Evolutionary conservation across 2,329 filamentous ascomycete species (phyloP), one percentile per base, ranked within the genome.

Genomic region (Beauveria sp.): DNA sequence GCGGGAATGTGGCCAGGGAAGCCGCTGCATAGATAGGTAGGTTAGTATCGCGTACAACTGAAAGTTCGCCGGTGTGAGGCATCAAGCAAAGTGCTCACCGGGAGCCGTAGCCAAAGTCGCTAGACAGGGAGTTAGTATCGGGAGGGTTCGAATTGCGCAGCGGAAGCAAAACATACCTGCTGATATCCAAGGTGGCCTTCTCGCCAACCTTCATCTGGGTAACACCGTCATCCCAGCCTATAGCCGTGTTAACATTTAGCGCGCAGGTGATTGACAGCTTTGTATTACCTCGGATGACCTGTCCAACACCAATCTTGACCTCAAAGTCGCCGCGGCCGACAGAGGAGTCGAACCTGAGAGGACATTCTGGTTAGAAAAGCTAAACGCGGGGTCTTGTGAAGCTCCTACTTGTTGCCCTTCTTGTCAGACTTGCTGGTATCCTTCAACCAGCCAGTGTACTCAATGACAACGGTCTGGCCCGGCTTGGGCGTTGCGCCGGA

Each of bases 401-500:
- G 30, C 45, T 77, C 87, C 70, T 79, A 96, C 92, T 91, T 72
- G 28, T 74, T 76, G 69, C 93, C 93, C 82, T 89, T 85, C 70
- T 84, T 79, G 62, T 85, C 80, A 20, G 82, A 75, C 73, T 84
- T 77, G 65, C 71, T 76, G 24, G 78, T 70, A 70, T 96, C 87
- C 77, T 88, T 89, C 65, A 98, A 82, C 77, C 81, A 96, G 69
- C 95, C 95, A 47, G 89, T 95, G 82, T 98, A 98, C 77, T 95
- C 86, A 72, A 98, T 96, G 71, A 83, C 85, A 70, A 98, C 90
- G 28, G 77, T 84, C 73, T 97, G 86, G 66, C 90, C 89, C 18
- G 71, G 69, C 66, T 76, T 71, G 62, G 93, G 90, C 66, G 75
- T 79, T 69, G 85, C 73, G 62, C 81, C 80, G 70, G 82, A 81